Base-by-base conservation (phyloP, 2,329 filamentous ascomycete species). In the Penicillium sp. region DNA sequence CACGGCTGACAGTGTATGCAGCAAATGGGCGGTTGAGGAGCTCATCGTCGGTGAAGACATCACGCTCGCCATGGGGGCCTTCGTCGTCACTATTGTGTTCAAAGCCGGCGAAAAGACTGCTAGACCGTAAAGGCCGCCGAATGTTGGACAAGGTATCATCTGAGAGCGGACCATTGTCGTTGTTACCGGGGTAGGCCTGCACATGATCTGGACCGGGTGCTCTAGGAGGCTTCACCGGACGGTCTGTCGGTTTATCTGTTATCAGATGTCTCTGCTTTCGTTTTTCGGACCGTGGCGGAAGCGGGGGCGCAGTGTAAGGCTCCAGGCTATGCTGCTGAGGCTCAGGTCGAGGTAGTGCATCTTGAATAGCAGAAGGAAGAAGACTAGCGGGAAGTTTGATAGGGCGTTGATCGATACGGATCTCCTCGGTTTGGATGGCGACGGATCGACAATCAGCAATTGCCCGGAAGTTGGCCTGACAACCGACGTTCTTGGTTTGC, bases 391-490 rank as follows among this genome's bases (percentile, higher is more conserved):
- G 90, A 26, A 96, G 79, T 62, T 86, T 87, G 58, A 88, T 84
- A 43, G 90, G 78, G 58, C 92, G 85, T 75, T 85, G 85, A 69
- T 96, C 92, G 6, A 95, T 84, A 53, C 90, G 85, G 56, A 97
- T 97, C 57, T 90, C 89, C 64, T 97, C 92, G 0, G 94, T 99
- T 77, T 99, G 94, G 56, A 92, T 82, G 2, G 83, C 85, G 44
- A 75, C 80, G 54, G 81, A 87, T 39, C 76, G 78, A 62, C 79
- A 78, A 18, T 77, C 72, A 26, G 73, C 70, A 10, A 78, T 66
- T 35, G 78, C 67, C 11, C 80, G 72, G 47, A 85, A 78, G 37
- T 81, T 81, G 26, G 92, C 91, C 74, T 99, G 94, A 66, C 89
- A 93, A 18, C 86, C 87, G 61, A 89, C 86, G 73, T 91, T 91